Percentiles rank a stretch among this genome's conserved stretches.
These are phyloP conservation scores for Ophiocordyceps unilateralis DNA, from an alignment of 2,329 filamentous ascomycete species.

Conservation along the genomic window DNA sequence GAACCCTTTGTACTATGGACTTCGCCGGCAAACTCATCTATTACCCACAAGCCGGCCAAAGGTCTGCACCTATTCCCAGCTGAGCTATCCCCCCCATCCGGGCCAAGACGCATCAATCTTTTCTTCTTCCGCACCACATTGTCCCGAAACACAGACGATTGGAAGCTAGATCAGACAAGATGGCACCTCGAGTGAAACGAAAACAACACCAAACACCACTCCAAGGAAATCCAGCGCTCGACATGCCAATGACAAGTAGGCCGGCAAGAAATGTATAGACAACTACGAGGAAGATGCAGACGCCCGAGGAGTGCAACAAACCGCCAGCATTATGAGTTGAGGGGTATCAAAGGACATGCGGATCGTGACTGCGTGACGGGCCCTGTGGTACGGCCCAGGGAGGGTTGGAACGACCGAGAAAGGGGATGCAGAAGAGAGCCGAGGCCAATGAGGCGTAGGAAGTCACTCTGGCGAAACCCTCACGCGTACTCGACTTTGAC, in stretches of 20 bases:
- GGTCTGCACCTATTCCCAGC: no score
- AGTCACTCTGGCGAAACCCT: not conserved
- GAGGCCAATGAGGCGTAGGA: not conserved
- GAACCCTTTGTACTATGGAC: no score
- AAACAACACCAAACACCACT: not conserved
- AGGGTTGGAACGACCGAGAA: not conserved
- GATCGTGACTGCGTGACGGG: not conserved
- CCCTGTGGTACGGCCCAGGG: no score
- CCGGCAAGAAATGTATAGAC: not conserved
- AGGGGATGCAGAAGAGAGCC: not conserved
- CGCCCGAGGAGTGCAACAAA: not conserved
- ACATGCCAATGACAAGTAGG: not conserved
- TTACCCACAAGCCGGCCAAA: no score
- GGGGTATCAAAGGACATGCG: constrained; percentile 4
- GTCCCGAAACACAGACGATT: no score
- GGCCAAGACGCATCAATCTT: no score
- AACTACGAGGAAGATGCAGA: not conserved
- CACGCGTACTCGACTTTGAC: constrained; percentile 28
- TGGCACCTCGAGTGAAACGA: no score
- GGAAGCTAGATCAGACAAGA: no score
- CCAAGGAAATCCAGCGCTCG: not conserved
- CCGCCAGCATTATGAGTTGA: not conserved
- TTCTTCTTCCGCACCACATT: not conserved
- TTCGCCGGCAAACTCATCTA: no score
- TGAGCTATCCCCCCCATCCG: no score